phyloP scores from a whole-genome alignment of 1,284 basidiomycete species.

The Austroboletus novae-zelandiae region DNA sequence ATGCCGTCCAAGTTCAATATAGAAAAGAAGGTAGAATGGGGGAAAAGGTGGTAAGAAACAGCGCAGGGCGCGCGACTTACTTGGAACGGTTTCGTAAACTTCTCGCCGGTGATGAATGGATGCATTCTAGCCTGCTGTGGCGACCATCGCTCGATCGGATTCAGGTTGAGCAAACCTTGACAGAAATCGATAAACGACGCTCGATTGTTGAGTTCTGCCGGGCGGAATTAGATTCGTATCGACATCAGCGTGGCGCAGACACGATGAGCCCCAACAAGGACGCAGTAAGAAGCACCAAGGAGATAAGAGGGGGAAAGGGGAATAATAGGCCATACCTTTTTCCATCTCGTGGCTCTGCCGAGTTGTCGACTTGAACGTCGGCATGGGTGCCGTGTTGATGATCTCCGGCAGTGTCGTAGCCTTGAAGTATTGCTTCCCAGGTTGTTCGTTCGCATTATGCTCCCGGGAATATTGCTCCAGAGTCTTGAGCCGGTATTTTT shows the following conservation, averaged over 20 bases:
- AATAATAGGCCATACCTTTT: slow-evolving; percentile 60
- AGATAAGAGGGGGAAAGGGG: neutral
- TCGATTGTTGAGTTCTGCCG: slow-evolving; percentile 88
- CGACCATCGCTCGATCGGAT: slow-evolving; percentile 95
- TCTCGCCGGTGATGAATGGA: slow-evolving; percentile 98
- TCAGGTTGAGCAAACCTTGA: slow-evolving; percentile 89
- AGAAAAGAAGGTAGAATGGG: neutral
- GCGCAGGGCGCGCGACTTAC: slow-evolving; percentile 46
- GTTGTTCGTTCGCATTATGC: slow-evolving; percentile 93
- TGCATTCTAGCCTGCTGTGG: slow-evolving; percentile 95
- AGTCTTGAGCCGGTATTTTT: slow-evolving; percentile 87
- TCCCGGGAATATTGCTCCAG: slow-evolving; percentile 95
- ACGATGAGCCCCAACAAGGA: neutral
- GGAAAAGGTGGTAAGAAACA: neutral
- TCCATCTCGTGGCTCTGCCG: slow-evolving; percentile 87
- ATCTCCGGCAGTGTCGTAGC: slow-evolving; percentile 93
- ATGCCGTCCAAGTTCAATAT: slow-evolving; percentile 1
- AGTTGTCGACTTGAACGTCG: slow-evolving; percentile 68
- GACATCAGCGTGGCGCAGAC: slow-evolving; percentile 6
- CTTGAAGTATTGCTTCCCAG: slow-evolving; percentile 98
- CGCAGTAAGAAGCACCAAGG: slow-evolving; percentile 5
- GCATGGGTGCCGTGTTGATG: slow-evolving; percentile 92
- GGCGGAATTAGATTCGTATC: slow-evolving; percentile 17
- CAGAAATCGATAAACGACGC: slow-evolving; percentile 98
- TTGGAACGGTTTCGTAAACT: slow-evolving; percentile 84